Percentiles rank a stretch among this genome's conserved stretches.
Evolutionary conservation across 768 basidiomycete genomes (phyloP).

Genomic region (Termitomyces sp.): DNA sequence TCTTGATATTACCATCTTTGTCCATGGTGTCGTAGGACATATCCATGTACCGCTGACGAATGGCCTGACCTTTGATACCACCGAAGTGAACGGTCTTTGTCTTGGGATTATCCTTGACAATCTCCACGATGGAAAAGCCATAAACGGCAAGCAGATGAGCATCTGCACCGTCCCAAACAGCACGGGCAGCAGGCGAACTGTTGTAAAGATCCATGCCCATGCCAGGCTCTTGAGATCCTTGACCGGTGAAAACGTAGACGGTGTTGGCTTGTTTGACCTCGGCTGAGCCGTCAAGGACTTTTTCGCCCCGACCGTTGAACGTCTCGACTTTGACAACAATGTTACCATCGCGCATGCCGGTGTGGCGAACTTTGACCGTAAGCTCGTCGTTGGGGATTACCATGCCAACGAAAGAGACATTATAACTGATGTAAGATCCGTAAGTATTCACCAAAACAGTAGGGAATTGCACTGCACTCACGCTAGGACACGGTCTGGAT

Average conservation of each 20-base stretch:
- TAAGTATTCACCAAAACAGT: background rate
- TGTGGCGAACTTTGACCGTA: slow-evolving; percentile 80
- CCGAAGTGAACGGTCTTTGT: slow-evolving; percentile 98
- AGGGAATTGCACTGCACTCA: slow-evolving; percentile 34
- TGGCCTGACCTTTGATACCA: slow-evolving; percentile 97
- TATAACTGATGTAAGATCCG: slow-evolving; percentile 49
- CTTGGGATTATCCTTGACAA: slow-evolving; percentile 98
- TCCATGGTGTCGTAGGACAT: slow-evolving; percentile 98
- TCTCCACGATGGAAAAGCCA: slow-evolving; percentile 98
- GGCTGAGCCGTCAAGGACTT: slow-evolving; percentile 87
- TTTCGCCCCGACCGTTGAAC: slow-evolving; percentile 78
- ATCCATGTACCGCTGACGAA: slow-evolving; percentile 99
- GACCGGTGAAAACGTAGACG: slow-evolving; percentile 97
- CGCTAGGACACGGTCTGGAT: slow-evolving; percentile 86
- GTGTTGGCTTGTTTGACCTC: slow-evolving; percentile 91
- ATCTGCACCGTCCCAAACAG: slow-evolving; percentile 97
- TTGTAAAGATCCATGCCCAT: slow-evolving; percentile 99
- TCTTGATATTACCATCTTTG: slow-evolving; percentile 93
- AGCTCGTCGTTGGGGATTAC: slow-evolving; percentile 88
- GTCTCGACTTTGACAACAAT: slow-evolving; percentile 90
- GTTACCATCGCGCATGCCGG: slow-evolving; percentile 89
- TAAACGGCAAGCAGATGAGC: slow-evolving; percentile 90
- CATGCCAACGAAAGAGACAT: slow-evolving; percentile 97
- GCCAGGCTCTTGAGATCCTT: slow-evolving; percentile 95
- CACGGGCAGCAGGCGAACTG: slow-evolving; percentile 85